phyloP scores from a whole-genome alignment of 2,329 filamentous ascomycete genomes.

The Aaosphaeria pasadenensis region DNA sequence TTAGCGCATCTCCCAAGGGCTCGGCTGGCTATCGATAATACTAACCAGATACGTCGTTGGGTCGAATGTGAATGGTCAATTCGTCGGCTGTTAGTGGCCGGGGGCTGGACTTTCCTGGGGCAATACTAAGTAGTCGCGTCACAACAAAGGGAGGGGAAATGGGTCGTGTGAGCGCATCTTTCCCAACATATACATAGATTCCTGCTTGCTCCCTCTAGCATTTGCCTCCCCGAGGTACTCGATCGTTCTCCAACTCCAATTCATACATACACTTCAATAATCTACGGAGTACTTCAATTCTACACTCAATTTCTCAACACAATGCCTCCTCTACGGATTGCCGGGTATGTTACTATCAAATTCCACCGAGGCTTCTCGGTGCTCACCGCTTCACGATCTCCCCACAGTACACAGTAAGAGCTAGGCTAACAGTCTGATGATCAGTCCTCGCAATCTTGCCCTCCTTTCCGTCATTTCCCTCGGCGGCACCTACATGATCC shows the following conservation, averaged over 20 bases:
- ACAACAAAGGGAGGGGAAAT: conserved; percentile 8
- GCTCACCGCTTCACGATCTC: neutral
- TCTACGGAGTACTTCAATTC: neutral
- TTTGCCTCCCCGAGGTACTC: neutral
- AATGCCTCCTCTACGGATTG: conserved; percentile 29
- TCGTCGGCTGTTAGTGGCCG: conserved; percentile 4
- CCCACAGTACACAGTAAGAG: conserved; percentile 1
- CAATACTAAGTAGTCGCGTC: conserved; percentile 7
- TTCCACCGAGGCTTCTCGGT: neutral
- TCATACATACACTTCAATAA: conserved; percentile 1
- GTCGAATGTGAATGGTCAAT: conserved; percentile 6
- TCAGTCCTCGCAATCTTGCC: conserved; percentile 31
- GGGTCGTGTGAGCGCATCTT: conserved; percentile 13
- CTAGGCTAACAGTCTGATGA: conserved; percentile 10
- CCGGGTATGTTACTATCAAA: conserved; percentile 22
- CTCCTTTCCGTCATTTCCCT: conserved; percentile 29
- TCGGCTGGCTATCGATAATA: conserved; percentile 13
- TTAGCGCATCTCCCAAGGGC: conserved; percentile 4
- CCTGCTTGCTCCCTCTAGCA: neutral
- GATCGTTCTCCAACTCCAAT: neutral
- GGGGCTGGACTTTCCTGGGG: conserved; percentile 9
- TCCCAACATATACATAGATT: neutral
- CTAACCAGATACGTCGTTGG: neutral
- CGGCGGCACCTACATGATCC: conserved; percentile 27
- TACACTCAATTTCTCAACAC: conserved; percentile 1